These are phyloP conservation scores for Cynara cardunculus DNA, from an alignment of 129 eudicot species.

Conservation along the genomic window DNA sequence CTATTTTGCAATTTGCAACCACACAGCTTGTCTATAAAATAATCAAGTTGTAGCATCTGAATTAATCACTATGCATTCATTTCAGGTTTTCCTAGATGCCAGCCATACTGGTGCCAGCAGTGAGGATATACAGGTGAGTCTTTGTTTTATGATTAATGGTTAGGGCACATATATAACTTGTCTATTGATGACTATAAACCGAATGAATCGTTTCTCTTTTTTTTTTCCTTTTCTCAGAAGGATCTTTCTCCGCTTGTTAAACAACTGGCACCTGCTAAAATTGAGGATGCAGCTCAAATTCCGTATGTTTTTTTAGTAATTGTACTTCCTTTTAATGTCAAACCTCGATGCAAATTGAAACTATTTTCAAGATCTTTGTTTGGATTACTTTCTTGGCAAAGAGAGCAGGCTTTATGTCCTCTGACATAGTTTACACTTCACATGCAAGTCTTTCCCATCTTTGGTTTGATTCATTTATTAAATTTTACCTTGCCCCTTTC, in stretches of 20 bases:
- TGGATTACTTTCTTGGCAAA: neutral
- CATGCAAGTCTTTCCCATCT: neutral
- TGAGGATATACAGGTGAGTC: constrained; percentile 73
- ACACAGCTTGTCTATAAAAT: neutral
- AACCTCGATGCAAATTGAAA: neutral
- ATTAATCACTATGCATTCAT: neutral
- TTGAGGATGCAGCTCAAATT: constrained; percentile 53
- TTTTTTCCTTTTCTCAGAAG: constrained; percentile 41
- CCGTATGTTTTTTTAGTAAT: constrained; percentile 58
- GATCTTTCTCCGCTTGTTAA: constrained; percentile 93
- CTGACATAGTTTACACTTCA: neutral
- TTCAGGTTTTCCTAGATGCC: constrained; percentile 68
- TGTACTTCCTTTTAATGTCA: neutral
- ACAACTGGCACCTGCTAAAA: constrained; percentile 61
- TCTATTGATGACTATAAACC: neutral
- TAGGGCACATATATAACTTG: constrained; percentile 1
- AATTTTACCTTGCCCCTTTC: neutral
- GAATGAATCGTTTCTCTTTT: neutral
- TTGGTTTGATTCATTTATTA: neutral
- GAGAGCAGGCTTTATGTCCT: neutral
- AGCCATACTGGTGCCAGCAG: constrained; percentile 56
- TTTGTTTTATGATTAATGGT: constrained; percentile 13
- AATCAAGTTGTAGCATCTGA: neutral
- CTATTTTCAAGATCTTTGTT: neutral
- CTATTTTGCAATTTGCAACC: neutral